A percentile compares a stretch with the other conserved stretches of the same genome.
Evolutionary conservation across 306 rosid genomes (phyloP).

Genomic region (Lagenaria siceraria): DNA sequence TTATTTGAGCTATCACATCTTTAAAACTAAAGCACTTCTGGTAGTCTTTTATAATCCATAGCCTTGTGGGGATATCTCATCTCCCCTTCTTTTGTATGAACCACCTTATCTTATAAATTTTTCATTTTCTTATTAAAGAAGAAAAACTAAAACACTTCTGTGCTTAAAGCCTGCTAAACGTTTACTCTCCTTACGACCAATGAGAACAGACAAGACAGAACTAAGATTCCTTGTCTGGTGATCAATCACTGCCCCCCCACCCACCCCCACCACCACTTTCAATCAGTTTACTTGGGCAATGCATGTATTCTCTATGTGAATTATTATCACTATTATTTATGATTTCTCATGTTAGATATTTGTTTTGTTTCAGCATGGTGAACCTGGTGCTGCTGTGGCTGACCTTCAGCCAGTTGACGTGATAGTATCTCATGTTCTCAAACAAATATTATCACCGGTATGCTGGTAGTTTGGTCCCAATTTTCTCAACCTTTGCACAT

Average conservation of each 20-base stretch:
- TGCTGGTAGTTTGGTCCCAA: neutral
- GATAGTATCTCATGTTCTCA: constrained; percentile 73
- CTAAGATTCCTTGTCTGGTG: neutral
- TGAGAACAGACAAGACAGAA: neutral
- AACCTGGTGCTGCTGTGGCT: constrained; percentile 80
- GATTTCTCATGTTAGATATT: constrained; percentile 7
- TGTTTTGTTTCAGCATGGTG: constrained; percentile 64
- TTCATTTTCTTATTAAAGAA: too few relatives aligned
- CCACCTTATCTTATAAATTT: neutral
- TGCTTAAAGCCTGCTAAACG: neutral
- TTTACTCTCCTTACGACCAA: neutral
- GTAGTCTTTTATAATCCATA: neutral
- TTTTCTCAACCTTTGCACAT: neutral
- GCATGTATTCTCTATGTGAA: neutral
- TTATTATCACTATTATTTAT: neutral
- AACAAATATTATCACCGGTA: constrained; percentile 79
- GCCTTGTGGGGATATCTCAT: neutral
- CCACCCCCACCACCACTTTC: neutral
- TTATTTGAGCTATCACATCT: neutral
- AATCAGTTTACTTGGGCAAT: neutral
- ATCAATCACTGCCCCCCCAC: neutral
- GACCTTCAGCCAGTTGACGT: constrained; percentile 80
- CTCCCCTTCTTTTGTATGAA: neutral
- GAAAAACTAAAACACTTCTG: neutral
- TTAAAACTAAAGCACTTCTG: neutral